phyloP scores from a whole-genome alignment of 2,329 filamentous ascomycete species.

The Aspergillus piperis region DNA sequence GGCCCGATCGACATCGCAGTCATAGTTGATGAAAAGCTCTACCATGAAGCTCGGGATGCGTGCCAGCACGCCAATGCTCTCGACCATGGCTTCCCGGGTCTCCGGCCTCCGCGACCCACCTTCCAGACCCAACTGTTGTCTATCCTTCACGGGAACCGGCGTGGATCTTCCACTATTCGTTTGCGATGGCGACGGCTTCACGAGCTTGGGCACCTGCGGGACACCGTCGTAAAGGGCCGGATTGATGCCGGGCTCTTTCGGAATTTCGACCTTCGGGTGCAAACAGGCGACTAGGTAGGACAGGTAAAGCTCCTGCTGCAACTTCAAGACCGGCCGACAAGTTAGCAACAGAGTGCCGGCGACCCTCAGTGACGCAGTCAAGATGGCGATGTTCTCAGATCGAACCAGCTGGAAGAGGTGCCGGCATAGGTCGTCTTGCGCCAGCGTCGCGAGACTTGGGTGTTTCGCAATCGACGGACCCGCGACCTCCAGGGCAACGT shows the following conservation, averaged over 20 bases:
- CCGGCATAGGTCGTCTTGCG: conserved; percentile 89
- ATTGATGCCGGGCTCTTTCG: conserved; percentile 84
- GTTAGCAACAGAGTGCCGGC: conserved; percentile 88
- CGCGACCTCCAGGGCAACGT: conserved; percentile 93
- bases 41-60: conserved; percentile 93
- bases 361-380: conserved; percentile 90
- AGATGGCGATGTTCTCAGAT: conserved; percentile 92
- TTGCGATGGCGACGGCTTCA: conserved; percentile 77
- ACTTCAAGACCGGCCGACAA: conserved; percentile 83
- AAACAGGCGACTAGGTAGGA: conserved; percentile 93
- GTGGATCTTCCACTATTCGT: conserved; percentile 78
- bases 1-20: conserved; percentile 87
- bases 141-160: conserved; percentile 86
- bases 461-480: conserved; percentile 93
- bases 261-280: conserved; percentile 92
- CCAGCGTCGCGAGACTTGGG: conserved; percentile 80
- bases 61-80: conserved; percentile 87
- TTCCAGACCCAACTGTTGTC: conserved; percentile 88
- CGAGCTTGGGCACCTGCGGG: conserved; percentile 83
- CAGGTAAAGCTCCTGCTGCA: conserved; percentile 94
- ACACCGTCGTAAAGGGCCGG: conserved; percentile 90
- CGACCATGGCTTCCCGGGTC: conserved; percentile 96
- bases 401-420: conserved; percentile 95
- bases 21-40: conserved; percentile 96
- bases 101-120: conserved; percentile 90